Percentiles rank a stretch among this genome's conserved stretches.
Evolutionary conservation across 192 early-diverging fungal species (phyloP).

Genomic region (Piromyces finnis): DNA sequence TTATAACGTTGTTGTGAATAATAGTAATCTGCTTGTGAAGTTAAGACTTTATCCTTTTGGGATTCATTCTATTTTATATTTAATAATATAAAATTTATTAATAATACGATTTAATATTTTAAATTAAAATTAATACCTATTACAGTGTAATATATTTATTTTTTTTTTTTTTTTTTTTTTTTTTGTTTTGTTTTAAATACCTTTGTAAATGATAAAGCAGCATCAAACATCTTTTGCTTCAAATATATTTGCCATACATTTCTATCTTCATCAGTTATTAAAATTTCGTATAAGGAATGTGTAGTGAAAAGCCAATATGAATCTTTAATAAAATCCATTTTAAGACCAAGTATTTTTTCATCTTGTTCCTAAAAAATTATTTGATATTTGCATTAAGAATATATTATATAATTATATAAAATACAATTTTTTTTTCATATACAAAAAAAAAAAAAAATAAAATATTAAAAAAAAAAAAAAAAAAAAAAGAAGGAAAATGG

Average conservation of each 20-base stretch:
- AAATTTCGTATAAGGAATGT: constrained; percentile 69
- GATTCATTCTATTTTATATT: constrained; percentile 8
- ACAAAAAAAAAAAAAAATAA: too few species aligned
- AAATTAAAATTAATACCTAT: too few species aligned
- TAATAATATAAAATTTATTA: not conserved
- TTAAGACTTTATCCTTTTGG: constrained; percentile 59
- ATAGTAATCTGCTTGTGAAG: constrained; percentile 71
- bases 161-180: too few species aligned
- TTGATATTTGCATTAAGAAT: not conserved
- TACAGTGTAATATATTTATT: too few species aligned
- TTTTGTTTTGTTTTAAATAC: too few species aligned
- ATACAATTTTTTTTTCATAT: too few species aligned
- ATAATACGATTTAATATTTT: too few species aligned
- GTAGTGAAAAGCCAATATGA: constrained; percentile 88
- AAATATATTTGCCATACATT: constrained; percentile 89
- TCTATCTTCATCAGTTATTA: constrained; percentile 78
- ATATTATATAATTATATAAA: not conserved
- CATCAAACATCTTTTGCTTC: constrained; percentile 59
- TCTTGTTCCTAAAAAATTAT: constrained; percentile 21
- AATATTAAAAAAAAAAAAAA: too few species aligned
- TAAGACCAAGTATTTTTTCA: constrained; percentile 47
- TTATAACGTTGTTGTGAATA: constrained; percentile 54
- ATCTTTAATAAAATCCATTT: constrained; percentile 54
- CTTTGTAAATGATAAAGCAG: constrained; percentile 61
- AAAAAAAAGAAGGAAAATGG: too few species aligned